These are phyloP conservation scores for Salisapilia sapeloensis DNA, from an alignment of 352 stramenopile genomes.

Conservation along the genomic window DNA sequence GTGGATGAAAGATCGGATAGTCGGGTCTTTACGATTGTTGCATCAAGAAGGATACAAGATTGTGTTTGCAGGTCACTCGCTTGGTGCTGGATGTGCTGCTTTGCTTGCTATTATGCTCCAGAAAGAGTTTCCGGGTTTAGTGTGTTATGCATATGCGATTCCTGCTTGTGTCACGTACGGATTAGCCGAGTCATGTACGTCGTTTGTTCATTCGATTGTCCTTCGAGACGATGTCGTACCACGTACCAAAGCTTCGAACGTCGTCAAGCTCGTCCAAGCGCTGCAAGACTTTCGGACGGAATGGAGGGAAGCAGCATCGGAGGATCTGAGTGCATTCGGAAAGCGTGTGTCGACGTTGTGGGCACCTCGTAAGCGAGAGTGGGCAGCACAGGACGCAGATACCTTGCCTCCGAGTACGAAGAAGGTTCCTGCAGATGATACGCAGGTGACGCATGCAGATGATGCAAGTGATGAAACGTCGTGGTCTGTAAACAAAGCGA, in stretches of 20 bases:
- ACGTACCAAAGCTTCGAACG: constrained; percentile 67
- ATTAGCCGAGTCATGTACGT: constrained; percentile 52
- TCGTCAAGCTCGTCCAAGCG: constrained; percentile 53
- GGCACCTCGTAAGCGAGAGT: constrained; percentile 66
- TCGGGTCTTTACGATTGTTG: constrained; percentile 49
- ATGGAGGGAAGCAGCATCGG: constrained; percentile 60
- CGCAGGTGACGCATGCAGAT: no score
- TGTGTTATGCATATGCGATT: constrained; percentile 77
- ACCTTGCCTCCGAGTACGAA: constrained; percentile 1
- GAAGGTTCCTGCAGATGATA: constrained; percentile 4
- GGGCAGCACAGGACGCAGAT: constrained; percentile 50
- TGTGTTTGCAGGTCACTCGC: constrained; percentile 63
- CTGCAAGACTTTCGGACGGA: constrained; percentile 69
- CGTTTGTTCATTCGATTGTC: constrained; percentile 74
- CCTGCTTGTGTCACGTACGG: constrained; percentile 70
- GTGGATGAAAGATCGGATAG: constrained; percentile 77
- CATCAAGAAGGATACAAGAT: constrained; percentile 69
- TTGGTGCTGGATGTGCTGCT: constrained; percentile 58
- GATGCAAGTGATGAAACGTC: constrained; percentile 17
- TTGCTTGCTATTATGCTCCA: constrained; percentile 74
- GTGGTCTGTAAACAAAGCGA: constrained; percentile 56
- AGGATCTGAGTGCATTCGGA: constrained; percentile 70
- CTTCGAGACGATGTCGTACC: constrained; percentile 76
- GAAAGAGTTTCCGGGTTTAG: constrained; percentile 63
- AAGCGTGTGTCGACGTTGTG: constrained; percentile 68